These are phyloP conservation scores for Trichoderma atroviride DNA, from an alignment of 2,329 filamentous ascomycete species.

Conservation along the genomic window DNA sequence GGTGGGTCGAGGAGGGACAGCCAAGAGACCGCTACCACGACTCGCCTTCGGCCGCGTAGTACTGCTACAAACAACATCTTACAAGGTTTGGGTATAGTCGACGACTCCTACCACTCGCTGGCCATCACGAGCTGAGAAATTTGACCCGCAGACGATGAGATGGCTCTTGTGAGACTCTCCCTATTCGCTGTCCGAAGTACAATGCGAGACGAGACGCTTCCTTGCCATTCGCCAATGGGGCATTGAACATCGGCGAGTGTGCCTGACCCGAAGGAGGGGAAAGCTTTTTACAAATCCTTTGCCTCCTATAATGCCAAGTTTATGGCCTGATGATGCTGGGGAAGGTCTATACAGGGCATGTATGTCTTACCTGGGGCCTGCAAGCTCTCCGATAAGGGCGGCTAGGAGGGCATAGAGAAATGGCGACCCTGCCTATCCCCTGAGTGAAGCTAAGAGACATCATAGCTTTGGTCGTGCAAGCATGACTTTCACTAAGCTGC, in stretches of 20 bases:
- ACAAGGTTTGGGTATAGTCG: neutral
- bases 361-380: constrained; percentile 16
- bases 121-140: neutral
- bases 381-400: constrained; percentile 7
- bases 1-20: constrained; percentile 3
- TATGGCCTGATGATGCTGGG: neutral
- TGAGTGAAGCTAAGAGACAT: constrained; percentile 10
- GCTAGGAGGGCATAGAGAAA: neutral
- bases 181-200: neutral
- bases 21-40: neutral
- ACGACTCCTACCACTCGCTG: neutral
- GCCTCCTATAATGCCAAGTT: neutral
- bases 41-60: neutral
- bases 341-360: neutral
- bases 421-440: neutral
- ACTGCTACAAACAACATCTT: neutral
- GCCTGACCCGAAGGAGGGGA: neutral
- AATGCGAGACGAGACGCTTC: neutral
- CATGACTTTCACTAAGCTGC: constrained; percentile 5
- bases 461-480: constrained; percentile 10
- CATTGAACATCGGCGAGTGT: neutral
- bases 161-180: neutral
- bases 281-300: neutral
- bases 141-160: neutral
- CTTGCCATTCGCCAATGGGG: neutral